Base-by-base conservation (phyloP, 2,329 filamentous ascomycete species). In the Sclerotinia sclerotiorum region DNA sequence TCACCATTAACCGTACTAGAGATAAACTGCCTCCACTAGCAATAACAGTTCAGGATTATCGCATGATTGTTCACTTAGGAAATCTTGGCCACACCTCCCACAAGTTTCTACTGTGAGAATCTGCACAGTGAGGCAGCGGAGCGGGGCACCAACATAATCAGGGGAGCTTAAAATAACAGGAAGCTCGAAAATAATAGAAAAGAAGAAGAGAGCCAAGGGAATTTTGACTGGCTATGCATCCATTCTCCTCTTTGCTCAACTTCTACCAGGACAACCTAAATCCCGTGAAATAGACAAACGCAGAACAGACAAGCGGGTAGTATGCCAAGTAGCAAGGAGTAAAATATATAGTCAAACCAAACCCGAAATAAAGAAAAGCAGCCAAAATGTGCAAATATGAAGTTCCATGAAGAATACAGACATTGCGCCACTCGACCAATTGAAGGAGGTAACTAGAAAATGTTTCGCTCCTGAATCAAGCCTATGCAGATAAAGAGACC, bases 131-230 rank as follows among this genome's bases (percentile, higher is more conserved):
- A 57, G 5, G 24, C 5, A 15, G 6, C 2, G 6, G 35, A 39
- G 13, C 21, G 1, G 5, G 13, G 32, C 13, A 24, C 15, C 13
- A n/a, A 24, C 1, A 24, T 24, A 1, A 24, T 8, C 32, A 17
- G 2, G 1, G 15, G 15, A 17, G 7, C 8, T 56, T 1, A 3
- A 6, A 24, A 6, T 3, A 15, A 17, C 0, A 2, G 10, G 0
- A 13, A n/a, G 7, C 17, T 21, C 21, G 8, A 19, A n/a, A 35
- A 35, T n/a, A n/a, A 10, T 35, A 21, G 52, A 4, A 55, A 55
- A 2, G 5, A 35, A 3, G 29, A 35, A 48, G 4, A 55, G 29
- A 8, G 1, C 21, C 7, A 13, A 19, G 19, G 19, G 13, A 13
- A 0, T 42, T 42, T 35, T 19, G 10, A 39, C 10, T 39, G 35